Evolutionary conservation across 768 basidiomycete genomes (phyloP).

Genomic region (Lentinula raphanica): DNA sequence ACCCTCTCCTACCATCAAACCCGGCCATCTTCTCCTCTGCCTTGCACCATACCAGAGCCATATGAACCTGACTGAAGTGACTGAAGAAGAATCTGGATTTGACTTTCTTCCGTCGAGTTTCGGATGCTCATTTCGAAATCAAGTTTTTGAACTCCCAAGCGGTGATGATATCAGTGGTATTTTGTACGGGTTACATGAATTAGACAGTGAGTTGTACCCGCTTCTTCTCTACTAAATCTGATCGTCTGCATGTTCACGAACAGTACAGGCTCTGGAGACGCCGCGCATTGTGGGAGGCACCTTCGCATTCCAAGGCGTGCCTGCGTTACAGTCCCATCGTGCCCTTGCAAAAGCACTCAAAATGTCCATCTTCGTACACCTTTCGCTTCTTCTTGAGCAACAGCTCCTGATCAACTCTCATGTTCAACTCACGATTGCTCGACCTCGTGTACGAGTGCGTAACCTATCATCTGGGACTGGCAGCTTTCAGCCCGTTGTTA

Average conservation of each 20-base stretch:
- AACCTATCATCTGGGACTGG: neutral
- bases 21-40: conserved; percentile 49
- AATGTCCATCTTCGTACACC: conserved; percentile 46
- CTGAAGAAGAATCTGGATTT: conserved; percentile 36
- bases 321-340: conserved; percentile 35
- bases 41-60: conserved; percentile 34
- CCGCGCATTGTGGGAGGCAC: conserved; percentile 54
- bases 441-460: conserved; percentile 2
- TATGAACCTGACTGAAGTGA: conserved; percentile 18
- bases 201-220: conserved; percentile 3
- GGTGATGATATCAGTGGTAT: conserved; percentile 3
- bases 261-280: conserved; percentile 13
- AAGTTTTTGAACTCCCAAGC: conserved; percentile 10
- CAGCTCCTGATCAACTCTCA: conserved; percentile 46
- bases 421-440: conserved; percentile 37
- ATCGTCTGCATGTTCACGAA: neutral
- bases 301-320: conserved; percentile 47
- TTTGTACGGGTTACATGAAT: conserved; percentile 10
- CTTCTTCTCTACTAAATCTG: neutral
- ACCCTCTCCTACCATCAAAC: conserved; percentile 18
- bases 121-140: neutral
- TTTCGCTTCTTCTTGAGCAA: conserved; percentile 60
- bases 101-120: conserved; percentile 29
- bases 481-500: neutral
- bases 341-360: conserved; percentile 45